Conservation (phyloP, 2,329 filamentous ascomycete species). For the Fusarium sublunatum region DNA sequence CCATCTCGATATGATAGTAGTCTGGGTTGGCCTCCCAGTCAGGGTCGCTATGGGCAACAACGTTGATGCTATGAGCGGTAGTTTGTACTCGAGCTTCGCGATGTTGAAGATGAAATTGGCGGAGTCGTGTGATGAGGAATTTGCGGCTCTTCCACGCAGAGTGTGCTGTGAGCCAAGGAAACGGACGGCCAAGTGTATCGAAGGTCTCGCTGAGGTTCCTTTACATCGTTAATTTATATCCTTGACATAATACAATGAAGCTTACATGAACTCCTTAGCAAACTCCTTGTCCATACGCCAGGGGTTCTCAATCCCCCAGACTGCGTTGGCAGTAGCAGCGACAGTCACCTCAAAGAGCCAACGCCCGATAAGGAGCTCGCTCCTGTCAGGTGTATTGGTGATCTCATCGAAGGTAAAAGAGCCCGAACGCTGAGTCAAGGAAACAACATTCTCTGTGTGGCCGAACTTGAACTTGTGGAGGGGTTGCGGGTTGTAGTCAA, state of each 20-base stretch:
- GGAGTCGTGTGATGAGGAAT: constrained; percentile 42
- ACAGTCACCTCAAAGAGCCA: constrained; percentile 48
- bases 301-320: constrained; percentile 49
- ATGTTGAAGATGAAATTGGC: constrained; percentile 44
- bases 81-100: constrained; percentile 39
- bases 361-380: constrained; percentile 39
- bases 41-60: constrained; percentile 45
- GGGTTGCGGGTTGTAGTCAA: constrained; percentile 45
- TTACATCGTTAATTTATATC: constrained; percentile 4
- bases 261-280: constrained; percentile 48
- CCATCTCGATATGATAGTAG: constrained; percentile 50
- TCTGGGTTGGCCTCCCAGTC: constrained; percentile 49
- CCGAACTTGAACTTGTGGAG: constrained; percentile 47
- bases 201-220: constrained; percentile 48
- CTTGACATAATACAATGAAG: accelerated
- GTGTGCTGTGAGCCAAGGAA: constrained; percentile 44
- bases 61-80: constrained; percentile 48
- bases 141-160: constrained; percentile 45
- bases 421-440: constrained; percentile 40
- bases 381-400: constrained; percentile 30
- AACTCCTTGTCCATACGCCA: constrained; percentile 49
- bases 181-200: constrained; percentile 46
- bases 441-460: constrained; percentile 35
- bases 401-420: constrained; percentile 39
- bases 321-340: constrained; percentile 48